phyloP scores from a whole-genome alignment of 495 filamentous ascomycete species.

The Halenospora varia region DNA sequence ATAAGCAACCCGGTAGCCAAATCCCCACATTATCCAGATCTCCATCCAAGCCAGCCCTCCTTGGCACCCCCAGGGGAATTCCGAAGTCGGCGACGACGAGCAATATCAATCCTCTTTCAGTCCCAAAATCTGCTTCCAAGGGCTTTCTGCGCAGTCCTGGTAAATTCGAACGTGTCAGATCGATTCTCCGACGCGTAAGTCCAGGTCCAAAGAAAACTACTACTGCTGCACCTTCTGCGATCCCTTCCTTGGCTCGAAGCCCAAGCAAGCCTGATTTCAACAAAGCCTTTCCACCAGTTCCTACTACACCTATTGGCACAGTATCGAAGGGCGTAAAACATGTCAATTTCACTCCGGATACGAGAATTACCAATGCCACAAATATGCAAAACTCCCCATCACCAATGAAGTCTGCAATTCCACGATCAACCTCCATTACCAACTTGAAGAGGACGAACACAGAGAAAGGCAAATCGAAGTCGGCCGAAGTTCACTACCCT shows the following conservation, averaged over 20 bases:
- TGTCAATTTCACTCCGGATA: slow-evolving; percentile 43
- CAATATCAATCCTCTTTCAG: slow-evolving; percentile 23
- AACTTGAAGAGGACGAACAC: slow-evolving; percentile 18
- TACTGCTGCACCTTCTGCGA: slow-evolving; percentile 21
- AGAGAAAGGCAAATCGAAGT: neutral
- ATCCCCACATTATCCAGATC: slow-evolving; percentile 34
- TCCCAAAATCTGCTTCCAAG: slow-evolving; percentile 11
- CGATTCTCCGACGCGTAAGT: slow-evolving; percentile 39
- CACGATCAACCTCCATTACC: slow-evolving; percentile 33
- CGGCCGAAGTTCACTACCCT: slow-evolving; percentile 34
- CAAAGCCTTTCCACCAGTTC: slow-evolving; percentile 38
- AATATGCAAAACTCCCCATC: slow-evolving; percentile 41
- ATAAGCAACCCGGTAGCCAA: slow-evolving; percentile 43
- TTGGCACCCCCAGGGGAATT: slow-evolving; percentile 11
- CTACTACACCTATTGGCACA: slow-evolving; percentile 44
- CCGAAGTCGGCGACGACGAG: slow-evolving; percentile 35
- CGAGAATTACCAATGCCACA: slow-evolving; percentile 29
- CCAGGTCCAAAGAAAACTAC: slow-evolving; percentile 36
- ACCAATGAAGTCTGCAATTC: slow-evolving; percentile 43
- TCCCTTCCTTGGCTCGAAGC: slow-evolving; percentile 35
- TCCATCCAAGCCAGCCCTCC: slow-evolving; percentile 19
- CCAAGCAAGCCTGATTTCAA: slow-evolving; percentile 37
- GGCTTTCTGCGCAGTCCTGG: slow-evolving; percentile 20
- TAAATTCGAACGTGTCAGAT: slow-evolving; percentile 45
- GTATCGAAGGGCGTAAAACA: slow-evolving; percentile 17